Base-by-base conservation (phyloP, 1,139 yeast species). In the Hyphopichia pseudoburtonii region DNA sequence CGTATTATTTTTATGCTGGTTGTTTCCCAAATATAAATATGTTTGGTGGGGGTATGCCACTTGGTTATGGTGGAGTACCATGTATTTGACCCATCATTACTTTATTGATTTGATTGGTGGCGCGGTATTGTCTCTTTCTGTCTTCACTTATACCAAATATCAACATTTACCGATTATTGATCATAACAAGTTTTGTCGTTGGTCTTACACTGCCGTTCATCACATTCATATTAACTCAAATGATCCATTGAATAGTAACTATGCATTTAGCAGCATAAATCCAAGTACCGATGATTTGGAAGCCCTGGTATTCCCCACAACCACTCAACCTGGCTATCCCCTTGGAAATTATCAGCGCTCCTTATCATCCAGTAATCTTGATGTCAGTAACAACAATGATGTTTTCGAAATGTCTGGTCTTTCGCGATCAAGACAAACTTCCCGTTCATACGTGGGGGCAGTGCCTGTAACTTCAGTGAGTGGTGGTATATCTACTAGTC, bases 31-130 rank as follows among this genome's bases (percentile, higher is more conserved):
- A 38, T 70, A 67, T 41, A 72, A 78, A 10, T 76, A 82, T 4
- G 51, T 82, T 11, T 86, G 90, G 71, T 73, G 84, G 57, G 65
- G 70, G 21, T 90, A 90, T 59, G 95, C 88, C 17, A 66, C 82
- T 47, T 88, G 96, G 95, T 76, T 90, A 51, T 90, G 97, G 97
- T 90, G 97, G 97, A 78, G 94, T 35, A 90, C 97, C 15, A 90
- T 90, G 97, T 90, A 90, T 63, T 75, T 90, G 54, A 89, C 97
- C 1, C 97, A 90, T 62, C 97, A 90, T 62, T 90, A 90, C 63
- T 90, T 90, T 57, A 81, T 89, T 45, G 97, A 90, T 59, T 76
- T 90, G 42, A 86, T 86, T 59, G 95, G 92, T 14, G 97, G 97
- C 24, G 92, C 96, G 2, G 76, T 80, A 24, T 67, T 90, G 47